Evolutionary conservation across 108 stramenopile genomes (phyloP).

Genomic region (Cyclotella sp.): DNA sequence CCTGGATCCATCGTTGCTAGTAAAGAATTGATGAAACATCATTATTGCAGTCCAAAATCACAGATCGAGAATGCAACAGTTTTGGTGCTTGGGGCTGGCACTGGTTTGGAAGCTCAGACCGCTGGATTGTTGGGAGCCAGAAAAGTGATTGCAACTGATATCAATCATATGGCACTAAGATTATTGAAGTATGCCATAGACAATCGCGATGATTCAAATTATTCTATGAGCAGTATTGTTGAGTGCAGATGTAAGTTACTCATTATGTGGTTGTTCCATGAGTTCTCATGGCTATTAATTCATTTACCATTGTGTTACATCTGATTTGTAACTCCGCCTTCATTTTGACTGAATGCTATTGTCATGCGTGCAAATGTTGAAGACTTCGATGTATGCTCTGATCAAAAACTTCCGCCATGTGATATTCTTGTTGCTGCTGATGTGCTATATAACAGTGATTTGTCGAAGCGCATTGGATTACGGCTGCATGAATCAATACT

Average conservation of each 20-base stretch:
- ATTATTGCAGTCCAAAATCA: not conserved
- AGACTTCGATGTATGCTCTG: slow-evolving; percentile 54
- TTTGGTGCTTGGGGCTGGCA: slow-evolving; percentile 77
- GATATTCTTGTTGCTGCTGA: slow-evolving; percentile 80
- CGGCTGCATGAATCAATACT: slow-evolving; percentile 59
- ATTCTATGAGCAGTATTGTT: slow-evolving; percentile 16
- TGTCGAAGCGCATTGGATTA: slow-evolving; percentile 66
- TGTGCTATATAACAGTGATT: slow-evolving; percentile 73
- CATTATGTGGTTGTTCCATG: not conserved
- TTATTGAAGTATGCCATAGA: slow-evolving; percentile 65
- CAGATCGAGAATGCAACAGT: slow-evolving; percentile 44
- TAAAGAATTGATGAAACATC: slow-evolving; percentile 56
- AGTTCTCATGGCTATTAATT: not conserved
- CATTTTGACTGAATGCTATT: not conserved
- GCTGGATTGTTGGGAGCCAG: slow-evolving; percentile 73
- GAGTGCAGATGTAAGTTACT: slow-evolving; percentile 26
- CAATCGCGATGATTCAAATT: slow-evolving; percentile 17
- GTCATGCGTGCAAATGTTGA: not conserved
- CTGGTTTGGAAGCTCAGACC: slow-evolving; percentile 76
- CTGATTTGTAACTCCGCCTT: no score
- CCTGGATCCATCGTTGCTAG: slow-evolving; percentile 82
- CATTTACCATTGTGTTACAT: not conserved
- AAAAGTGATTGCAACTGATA: slow-evolving; percentile 77
- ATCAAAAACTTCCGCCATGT: slow-evolving; percentile 43
- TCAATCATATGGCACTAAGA: slow-evolving; percentile 71